A percentile compares a stretch with the other conserved stretches of the same genome.
Conservation (phyloP, 2,329 filamentous ascomycete species). For the Fusarium longipes region DNA sequence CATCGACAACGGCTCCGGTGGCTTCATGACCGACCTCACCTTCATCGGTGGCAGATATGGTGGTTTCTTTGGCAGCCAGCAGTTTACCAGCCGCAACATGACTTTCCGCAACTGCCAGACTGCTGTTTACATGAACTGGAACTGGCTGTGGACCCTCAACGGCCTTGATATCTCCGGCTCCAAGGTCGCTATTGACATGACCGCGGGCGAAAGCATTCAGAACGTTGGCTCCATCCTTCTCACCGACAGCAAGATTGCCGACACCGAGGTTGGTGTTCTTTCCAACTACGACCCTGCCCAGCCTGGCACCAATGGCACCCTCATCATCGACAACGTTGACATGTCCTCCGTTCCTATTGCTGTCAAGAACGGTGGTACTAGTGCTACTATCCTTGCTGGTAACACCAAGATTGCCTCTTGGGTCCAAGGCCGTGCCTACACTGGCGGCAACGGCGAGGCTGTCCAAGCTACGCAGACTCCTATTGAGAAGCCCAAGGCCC, state of each 20-base stretch:
- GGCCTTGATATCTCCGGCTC: constrained; percentile 79
- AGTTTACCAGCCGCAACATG: constrained; percentile 86
- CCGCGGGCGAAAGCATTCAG: constrained; percentile 71
- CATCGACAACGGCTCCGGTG: constrained; percentile 86
- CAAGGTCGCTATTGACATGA: constrained; percentile 82
- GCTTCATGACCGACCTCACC: constrained; percentile 83
- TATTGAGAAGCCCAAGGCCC: constrained; percentile 71
- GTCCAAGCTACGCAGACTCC: constrained; percentile 68
- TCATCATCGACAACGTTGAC: constrained; percentile 91
- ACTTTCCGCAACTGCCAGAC: constrained; percentile 85
- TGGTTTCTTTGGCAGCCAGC: constrained; percentile 85
- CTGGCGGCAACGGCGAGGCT: constrained; percentile 57
- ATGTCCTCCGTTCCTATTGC: constrained; percentile 75
- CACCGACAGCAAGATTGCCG: constrained; percentile 81
- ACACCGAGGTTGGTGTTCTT: constrained; percentile 79
- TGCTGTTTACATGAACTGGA: constrained; percentile 90
- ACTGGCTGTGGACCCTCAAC: constrained; percentile 88
- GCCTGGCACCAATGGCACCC: constrained; percentile 78
- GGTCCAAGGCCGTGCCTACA: constrained; percentile 83
- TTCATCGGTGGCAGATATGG: constrained; percentile 87
- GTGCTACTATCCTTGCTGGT: constrained; percentile 72
- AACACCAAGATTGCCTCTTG: constrained; percentile 77
- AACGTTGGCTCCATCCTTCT: constrained; percentile 83
- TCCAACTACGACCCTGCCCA: constrained; percentile 76
- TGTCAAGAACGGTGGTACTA: constrained; percentile 68